phyloP scores from a whole-genome alignment of 495 filamentous ascomycete genomes.

The Hyaloscypha variabilis region DNA sequence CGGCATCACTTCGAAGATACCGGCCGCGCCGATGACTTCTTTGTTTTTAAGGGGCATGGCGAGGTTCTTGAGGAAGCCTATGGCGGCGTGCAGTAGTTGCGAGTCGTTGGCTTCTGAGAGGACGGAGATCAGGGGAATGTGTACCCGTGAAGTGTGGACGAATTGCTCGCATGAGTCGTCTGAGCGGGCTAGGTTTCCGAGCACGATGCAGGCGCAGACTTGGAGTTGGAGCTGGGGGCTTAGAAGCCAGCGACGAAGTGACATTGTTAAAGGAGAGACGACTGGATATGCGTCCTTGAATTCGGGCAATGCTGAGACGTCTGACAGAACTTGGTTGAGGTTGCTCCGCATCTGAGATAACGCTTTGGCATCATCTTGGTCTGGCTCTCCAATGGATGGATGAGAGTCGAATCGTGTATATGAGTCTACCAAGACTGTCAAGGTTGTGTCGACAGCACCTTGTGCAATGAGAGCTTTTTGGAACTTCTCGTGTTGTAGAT shows the following conservation, averaged over 20 bases:
- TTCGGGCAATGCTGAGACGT: slow-evolving; percentile 59
- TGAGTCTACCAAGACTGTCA: slow-evolving; percentile 34
- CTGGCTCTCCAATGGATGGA: slow-evolving; percentile 27
- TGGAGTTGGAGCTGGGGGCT: slow-evolving; percentile 59
- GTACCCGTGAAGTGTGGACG: slow-evolving; percentile 54
- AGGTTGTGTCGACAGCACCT: slow-evolving; percentile 30
- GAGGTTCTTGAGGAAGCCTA: slow-evolving; percentile 81
- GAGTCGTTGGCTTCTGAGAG: slow-evolving; percentile 32
- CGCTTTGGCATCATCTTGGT: slow-evolving; percentile 51
- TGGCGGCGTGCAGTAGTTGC: slow-evolving; percentile 64
- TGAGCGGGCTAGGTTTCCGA: slow-evolving; percentile 78
- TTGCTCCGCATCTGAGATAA: slow-evolving; percentile 56
- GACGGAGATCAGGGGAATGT: slow-evolving; percentile 47
- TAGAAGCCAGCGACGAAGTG: slow-evolving; percentile 57
- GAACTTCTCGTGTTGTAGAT: slow-evolving; percentile 36
- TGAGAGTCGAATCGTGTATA: slow-evolving; percentile 36
- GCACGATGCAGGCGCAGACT: slow-evolving; percentile 72
- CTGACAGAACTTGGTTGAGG: slow-evolving; percentile 61
- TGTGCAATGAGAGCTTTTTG: slow-evolving; percentile 45
- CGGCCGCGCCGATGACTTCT: slow-evolving; percentile 53
- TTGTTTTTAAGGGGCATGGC: slow-evolving; percentile 70
- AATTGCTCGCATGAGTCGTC: slow-evolving; percentile 64
- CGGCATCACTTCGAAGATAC: slow-evolving; percentile 55
- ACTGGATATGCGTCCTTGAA: slow-evolving; percentile 57
- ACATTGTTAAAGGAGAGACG: slow-evolving; percentile 48